Base-by-base conservation (phyloP, 129 eudicot species). In the Artemisia tridentata region DNA sequence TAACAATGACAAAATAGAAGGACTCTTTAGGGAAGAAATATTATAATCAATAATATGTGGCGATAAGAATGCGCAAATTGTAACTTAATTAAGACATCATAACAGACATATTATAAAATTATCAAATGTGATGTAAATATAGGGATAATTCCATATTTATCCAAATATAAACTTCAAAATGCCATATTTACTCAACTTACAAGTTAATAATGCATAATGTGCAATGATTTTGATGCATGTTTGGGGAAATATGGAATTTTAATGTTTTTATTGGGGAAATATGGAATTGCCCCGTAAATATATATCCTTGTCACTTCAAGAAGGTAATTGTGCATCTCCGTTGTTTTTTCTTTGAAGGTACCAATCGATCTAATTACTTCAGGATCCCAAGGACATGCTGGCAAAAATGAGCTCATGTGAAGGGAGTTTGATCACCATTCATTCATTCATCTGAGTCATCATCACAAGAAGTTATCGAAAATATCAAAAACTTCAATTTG, bases 291-390 rank as follows among this genome's bases (percentile, higher is more conserved):
- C n/a, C n/a, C n/a, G 23, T 11, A 27, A 2, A 38, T 38, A 2
- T 38, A 38, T 38, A 38, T 38, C n/a, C 10, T 50, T 27, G 21
- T 50, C 38, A 31, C 0, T 1, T 62, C 1, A 3, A 7, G 65
- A 25, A 59, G 25, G 8, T 13, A 11, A 59, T 59, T 7, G 9
- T 25, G 17, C 0, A 20, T 12, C 13, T 2, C 14, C 48, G 18
- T 47, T 50, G 8, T 13, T 12, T 7, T 14, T 47, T 66, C 43
- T 25, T 68, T 68, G 47, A 68, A 68, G 72, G 61, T 64, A 1
- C 29, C 61, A n/a, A 11, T 51, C 49, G 19, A 23, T 68, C 5
- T 19, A 7, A 55, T 55, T 11, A 3, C 29, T 18, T 65, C 4
- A 65, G 31, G 54, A 41, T 18, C 11, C n/a, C 17, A 16, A 65